phyloP scores from a whole-genome alignment of 352 stramenopile species.

The Phytophthora brassicae region DNA sequence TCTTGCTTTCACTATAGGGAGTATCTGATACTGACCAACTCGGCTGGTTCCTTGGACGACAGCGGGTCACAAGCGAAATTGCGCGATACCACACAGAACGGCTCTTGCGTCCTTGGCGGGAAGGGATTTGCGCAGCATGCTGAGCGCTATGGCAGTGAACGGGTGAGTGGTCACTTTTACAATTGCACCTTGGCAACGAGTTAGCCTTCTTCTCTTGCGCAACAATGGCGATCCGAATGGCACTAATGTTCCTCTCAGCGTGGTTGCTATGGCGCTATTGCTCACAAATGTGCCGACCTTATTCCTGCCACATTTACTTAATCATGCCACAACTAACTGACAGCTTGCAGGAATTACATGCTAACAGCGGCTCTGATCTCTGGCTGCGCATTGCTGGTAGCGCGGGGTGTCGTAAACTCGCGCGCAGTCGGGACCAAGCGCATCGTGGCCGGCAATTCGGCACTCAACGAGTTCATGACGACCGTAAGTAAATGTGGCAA shows the following conservation, averaged over 20 bases:
- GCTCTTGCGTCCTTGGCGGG: neutral
- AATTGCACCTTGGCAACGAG: neutral
- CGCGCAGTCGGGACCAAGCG: constrained; percentile 31
- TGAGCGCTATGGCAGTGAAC: constrained; percentile 19
- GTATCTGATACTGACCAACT: constrained; percentile 15
- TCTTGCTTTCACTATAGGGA: constrained; percentile 21
- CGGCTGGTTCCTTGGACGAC: neutral
- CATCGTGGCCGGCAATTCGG: constrained; percentile 62
- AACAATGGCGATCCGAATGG: constrained; percentile 10
- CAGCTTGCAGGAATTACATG: constrained; percentile 22
- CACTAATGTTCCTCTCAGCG: constrained; percentile 10
- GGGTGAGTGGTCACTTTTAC: constrained; percentile 21
- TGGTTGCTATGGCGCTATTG: constrained; percentile 6
- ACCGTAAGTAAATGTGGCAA: constrained; percentile 32
- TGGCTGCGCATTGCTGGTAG: constrained; percentile 30
- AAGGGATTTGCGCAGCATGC: constrained; percentile 9
- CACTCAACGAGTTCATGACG: constrained; percentile 71
- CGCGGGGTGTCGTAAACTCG: constrained; percentile 16
- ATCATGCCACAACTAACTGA: constrained; percentile 1
- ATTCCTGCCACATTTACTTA: neutral
- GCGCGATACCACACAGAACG: constrained; percentile 8
- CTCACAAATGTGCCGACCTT: constrained; percentile 18
- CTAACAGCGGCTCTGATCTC: constrained; percentile 35
- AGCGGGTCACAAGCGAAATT: neutral
- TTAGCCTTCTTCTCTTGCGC: constrained; percentile 1